Evolutionary conservation across 805 yeast species (phyloP), one percentile per base, ranked within the genome.

Genomic region (Yamadazyma akitaensis): DNA sequence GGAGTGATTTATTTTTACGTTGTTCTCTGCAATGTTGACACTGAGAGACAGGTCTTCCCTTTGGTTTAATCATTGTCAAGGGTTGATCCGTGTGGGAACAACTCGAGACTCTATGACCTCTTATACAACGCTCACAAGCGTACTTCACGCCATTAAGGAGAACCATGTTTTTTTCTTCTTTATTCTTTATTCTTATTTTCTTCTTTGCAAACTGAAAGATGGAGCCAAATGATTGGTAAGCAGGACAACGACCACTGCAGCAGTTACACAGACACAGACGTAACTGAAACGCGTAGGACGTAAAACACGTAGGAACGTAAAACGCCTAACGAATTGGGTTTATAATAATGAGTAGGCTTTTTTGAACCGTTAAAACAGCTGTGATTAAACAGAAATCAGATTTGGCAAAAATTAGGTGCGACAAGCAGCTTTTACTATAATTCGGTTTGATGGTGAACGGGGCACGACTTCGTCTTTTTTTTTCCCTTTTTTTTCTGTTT

Each of bases 41-140:
- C 59, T 90, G 96, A 1, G 96, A 84, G 0, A 96, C 82, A 1
- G 99, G 99, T 47, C 99, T 75, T 2, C 99, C 99, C 62, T 94
- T 94, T 14, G 96, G 97, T 61, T 94, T 94, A 63, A 94, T 92
- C 87, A 85, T 85, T 62, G 87, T 84, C 55, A 94, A 70, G 4
- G 96, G 95, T 59, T 88, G 88, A 55, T 94, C 96, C 0, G 91
- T 81, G 63, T 94, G 99, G 38, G 85, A 83, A 66, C 99, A 94
- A 2, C 96, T 82, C 1, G 97, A 87, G 39, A 92, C 99, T 44
- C 99, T 74, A 61, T 94, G 99, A 37, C 99, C 99, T 50, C 99
- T 77, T 41, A 94, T 91, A 66, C 99, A 92, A 50, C 97, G 73
- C 56, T 90, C 96, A 64, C 99, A 92, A 49, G 99, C 98, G 65